These are phyloP conservation scores for Epicoccum sorghinum DNA, from an alignment of 2,329 filamentous ascomycete genomes.

Conservation along the genomic window DNA sequence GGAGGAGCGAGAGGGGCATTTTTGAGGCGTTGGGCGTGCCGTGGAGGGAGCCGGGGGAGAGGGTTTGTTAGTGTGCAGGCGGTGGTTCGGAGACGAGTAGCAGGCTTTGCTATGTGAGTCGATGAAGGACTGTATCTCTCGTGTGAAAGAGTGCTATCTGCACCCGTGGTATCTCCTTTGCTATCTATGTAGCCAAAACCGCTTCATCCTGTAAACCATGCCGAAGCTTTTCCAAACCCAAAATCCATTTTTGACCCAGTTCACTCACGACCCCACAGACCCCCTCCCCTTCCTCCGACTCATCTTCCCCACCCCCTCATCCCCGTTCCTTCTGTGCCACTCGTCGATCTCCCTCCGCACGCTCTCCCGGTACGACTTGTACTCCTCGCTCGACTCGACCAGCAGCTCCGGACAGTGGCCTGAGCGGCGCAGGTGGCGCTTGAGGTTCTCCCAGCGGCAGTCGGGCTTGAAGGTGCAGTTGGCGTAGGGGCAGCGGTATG, in stretches of 20 bases:
- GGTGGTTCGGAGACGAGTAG: no score
- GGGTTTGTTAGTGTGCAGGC: conserved; percentile 31
- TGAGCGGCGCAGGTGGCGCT: conserved; percentile 46
- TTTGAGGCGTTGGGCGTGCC: conserved; percentile 83
- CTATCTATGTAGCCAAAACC: no score
- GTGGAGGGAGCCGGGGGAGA: conserved; percentile 67
- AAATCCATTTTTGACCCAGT: no score
- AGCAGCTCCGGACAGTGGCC: conserved; percentile 45
- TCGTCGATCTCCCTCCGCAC: conserved; percentile 43
- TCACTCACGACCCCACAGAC: neutral
- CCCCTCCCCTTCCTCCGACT: conserved; percentile 29
- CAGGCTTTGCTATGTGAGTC: neutral
- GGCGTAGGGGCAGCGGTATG: conserved; percentile 45
- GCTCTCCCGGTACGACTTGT: conserved; percentile 42
- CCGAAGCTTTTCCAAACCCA: neutral
- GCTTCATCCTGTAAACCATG: neutral
- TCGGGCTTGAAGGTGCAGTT: conserved; percentile 48
- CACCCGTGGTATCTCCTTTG: neutral
- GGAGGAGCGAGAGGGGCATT: conserved; percentile 75
- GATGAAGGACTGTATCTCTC: no score
- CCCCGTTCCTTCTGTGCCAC: conserved; percentile 40
- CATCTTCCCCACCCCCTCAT: conserved; percentile 24
- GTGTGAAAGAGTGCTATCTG: neutral
- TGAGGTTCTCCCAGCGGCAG: conserved; percentile 49
- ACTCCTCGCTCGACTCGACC: conserved; percentile 40